Conservation (phyloP, 495 filamentous ascomycete genomes). For the Aspergillus sclerotiicarbonarius region DNA sequence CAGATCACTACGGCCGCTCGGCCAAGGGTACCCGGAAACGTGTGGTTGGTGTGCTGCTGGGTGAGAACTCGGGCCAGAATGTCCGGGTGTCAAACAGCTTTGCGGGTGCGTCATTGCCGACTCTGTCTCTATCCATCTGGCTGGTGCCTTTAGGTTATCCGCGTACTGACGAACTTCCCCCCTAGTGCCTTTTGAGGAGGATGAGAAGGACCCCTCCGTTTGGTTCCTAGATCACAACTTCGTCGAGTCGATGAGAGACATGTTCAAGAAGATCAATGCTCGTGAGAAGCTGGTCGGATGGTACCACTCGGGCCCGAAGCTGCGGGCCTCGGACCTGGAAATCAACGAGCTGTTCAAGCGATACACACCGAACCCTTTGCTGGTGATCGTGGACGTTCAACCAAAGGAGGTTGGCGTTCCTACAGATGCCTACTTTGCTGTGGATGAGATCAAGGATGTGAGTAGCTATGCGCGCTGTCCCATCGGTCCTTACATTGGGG, state of each 20-base stretch:
- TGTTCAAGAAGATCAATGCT: conserved; percentile 99
- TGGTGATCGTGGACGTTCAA: conserved; percentile 98
- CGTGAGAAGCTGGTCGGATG: conserved; percentile 98
- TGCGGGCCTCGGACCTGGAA: conserved; percentile 94
- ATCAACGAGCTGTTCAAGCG: conserved; percentile 99
- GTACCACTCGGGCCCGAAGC: conserved; percentile 98
- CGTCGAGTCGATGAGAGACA: conserved; percentile 98
- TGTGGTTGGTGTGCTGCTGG: conserved; percentile 91
- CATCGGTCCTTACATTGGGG: not conserved
- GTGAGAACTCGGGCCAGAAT: conserved; percentile 91
- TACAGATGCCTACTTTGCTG: conserved; percentile 98
- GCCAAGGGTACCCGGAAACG: conserved; percentile 88
- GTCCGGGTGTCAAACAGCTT: conserved; percentile 99
- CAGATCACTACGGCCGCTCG: conserved; percentile 96
- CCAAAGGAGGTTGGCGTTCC: conserved; percentile 97
- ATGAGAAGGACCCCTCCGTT: conserved; percentile 95
- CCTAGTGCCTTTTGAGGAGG: conserved; percentile 96
- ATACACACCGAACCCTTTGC: conserved; percentile 93
- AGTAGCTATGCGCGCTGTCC: conserved; percentile 27
- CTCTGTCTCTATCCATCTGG: conserved; percentile 2
- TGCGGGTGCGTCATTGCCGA: conserved; percentile 63
- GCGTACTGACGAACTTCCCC: not conserved
- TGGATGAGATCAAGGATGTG: conserved; percentile 99
- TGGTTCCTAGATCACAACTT: conserved; percentile 99
- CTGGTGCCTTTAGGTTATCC: not conserved